Conservation (phyloP, 768 basidiomycete species). For the Hypsizygus marmoreus region DNA sequence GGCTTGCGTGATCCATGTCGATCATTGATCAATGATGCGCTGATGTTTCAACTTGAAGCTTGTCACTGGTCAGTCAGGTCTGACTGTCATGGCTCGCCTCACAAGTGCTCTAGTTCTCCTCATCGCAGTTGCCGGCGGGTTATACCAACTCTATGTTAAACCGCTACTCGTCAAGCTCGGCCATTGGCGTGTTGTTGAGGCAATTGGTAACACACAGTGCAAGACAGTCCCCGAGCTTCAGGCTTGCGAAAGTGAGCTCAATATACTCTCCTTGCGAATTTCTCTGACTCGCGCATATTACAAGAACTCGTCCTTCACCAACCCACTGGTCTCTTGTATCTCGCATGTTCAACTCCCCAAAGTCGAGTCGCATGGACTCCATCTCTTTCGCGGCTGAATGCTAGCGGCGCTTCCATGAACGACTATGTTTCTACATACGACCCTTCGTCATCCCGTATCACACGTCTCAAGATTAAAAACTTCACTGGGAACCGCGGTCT, state of each 20-base stretch:
- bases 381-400: constrained; percentile 34
- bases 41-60: neutral
- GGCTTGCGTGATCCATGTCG: neutral
- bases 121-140: constrained; percentile 40
- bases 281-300: constrained; percentile 1
- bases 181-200: constrained; percentile 42
- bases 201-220: constrained; percentile 53
- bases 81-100: constrained; percentile 17
- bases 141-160: constrained; percentile 51
- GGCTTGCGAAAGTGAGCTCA: constrained; percentile 65
- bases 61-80: neutral
- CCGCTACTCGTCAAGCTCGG: constrained; percentile 46
- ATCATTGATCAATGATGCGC: neutral
- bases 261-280: neutral
- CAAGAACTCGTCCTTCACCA: constrained; percentile 66
- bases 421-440: constrained; percentile 68
- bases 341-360: constrained; percentile 59
- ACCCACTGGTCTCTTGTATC: constrained; percentile 56
- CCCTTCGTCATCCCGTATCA: constrained; percentile 44
- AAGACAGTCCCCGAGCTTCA: constrained; percentile 50
- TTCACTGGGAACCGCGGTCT: constrained; percentile 45
- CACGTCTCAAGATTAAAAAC: constrained; percentile 43
- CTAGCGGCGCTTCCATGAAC: constrained; percentile 36
- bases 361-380: constrained; percentile 58
- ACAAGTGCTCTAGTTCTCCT: constrained; percentile 34